Percentiles rank a stretch among this genome's conserved stretches.
Evolutionary conservation across 2,329 filamentous ascomycete genomes (phyloP).

Genomic region (Xylariales sp.): DNA sequence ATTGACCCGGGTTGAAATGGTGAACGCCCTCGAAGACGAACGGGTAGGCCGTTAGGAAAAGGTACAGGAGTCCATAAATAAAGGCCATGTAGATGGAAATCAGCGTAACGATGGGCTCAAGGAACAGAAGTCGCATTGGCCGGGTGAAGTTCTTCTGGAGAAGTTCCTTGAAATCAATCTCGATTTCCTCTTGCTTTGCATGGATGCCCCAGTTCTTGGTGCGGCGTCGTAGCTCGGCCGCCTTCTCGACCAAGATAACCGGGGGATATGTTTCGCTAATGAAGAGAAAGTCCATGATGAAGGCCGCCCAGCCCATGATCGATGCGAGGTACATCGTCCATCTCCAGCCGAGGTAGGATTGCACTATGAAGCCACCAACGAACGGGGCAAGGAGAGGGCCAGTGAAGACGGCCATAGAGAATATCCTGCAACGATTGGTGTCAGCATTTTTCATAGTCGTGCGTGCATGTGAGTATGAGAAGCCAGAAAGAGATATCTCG

Average conservation of each 20-base stretch:
- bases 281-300: conserved; percentile 56
- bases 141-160: conserved; percentile 63
- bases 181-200: conserved; percentile 67
- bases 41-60: conserved; percentile 81
- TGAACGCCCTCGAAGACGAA: conserved; percentile 74
- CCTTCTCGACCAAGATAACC: conserved; percentile 58
- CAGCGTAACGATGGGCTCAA: conserved; percentile 64
- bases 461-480: too few relatives aligned
- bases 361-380: conserved; percentile 62
- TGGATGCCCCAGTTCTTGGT: conserved; percentile 68
- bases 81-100: conserved; percentile 70
- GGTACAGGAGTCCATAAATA: conserved; percentile 69
- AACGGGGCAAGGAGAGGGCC: conserved; percentile 65
- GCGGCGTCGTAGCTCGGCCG: conserved; percentile 54
- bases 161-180: conserved; percentile 60
- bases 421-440: too few relatives aligned
- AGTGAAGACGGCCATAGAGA: conserved; percentile 59
- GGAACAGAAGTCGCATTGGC: conserved; percentile 60
- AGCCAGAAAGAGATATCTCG: too few relatives aligned
- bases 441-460: too few relatives aligned
- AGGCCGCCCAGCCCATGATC: conserved; percentile 60
- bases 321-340: conserved; percentile 65
- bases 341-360: conserved; percentile 63
- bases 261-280: conserved; percentile 68
- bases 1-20: conserved; percentile 62